A percentile compares a stretch with the other conserved stretches of the same genome.
phyloP scores from a whole-genome alignment of 257 asterid species.

The Cynanchum wilfordii region DNA sequence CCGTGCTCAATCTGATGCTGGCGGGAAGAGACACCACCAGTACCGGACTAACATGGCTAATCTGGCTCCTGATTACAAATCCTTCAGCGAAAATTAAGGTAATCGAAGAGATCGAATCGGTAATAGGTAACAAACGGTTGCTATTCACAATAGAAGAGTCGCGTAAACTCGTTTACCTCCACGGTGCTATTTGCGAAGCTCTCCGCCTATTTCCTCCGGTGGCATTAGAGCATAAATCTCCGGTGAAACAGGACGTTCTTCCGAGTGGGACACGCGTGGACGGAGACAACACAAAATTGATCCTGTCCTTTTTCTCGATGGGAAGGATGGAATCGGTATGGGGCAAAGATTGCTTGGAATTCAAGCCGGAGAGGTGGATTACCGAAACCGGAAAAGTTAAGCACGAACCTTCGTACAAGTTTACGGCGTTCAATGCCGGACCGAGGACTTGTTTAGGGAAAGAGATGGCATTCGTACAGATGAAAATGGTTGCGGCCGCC shows the following conservation, averaged over 20 bases:
- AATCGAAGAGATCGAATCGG: background rate
- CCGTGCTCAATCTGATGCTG: background rate
- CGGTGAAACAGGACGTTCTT: background rate
- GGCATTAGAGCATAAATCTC: slow-evolving; percentile 1
- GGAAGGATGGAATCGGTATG: slow-evolving; percentile 10
- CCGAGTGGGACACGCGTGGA: background rate
- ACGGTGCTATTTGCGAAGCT: slow-evolving; percentile 6
- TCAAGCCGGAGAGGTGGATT: slow-evolving; percentile 11
- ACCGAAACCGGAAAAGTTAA: background rate
- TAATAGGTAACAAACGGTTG: background rate
- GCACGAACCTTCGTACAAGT: slow-evolving; percentile 8
- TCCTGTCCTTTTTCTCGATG: background rate
- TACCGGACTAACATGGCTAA: slow-evolving; percentile 4
- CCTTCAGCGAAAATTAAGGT: background rate
- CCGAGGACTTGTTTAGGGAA: slow-evolving; percentile 6
- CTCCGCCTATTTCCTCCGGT: slow-evolving; percentile 12
- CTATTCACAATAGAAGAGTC: background rate
- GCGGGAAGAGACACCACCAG: slow-evolving; percentile 10
- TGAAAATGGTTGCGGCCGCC: slow-evolving; percentile 14
- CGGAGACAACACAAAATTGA: background rate
- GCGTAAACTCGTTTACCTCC: slow-evolving; percentile 6
- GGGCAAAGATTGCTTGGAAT: slow-evolving; percentile 14
- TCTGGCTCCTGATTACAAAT: slow-evolving; percentile 5
- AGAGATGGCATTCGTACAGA: slow-evolving; percentile 7
- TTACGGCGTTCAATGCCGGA: slow-evolving; percentile 9